Evolutionary conservation across 495 filamentous ascomycete genomes (phyloP).

Genomic region (Talaromyces wortmannii): DNA sequence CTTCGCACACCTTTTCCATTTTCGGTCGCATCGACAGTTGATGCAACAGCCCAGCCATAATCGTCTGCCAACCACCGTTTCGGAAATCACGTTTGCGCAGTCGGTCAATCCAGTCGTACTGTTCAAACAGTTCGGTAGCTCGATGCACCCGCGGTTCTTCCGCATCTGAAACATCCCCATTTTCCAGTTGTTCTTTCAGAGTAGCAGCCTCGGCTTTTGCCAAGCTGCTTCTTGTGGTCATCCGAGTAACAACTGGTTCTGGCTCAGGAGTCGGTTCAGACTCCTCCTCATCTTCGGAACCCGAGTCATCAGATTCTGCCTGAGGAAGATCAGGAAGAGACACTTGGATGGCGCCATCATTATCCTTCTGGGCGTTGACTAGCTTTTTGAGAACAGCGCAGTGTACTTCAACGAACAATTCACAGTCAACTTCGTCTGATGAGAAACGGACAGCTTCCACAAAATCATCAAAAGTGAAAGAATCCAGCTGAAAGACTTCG

Average conservation of each 20-base stretch:
- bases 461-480: conserved; percentile 96
- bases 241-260: conserved; percentile 56
- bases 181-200: conserved; percentile 44
- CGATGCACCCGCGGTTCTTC: conserved; percentile 52
- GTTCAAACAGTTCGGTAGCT: conserved; percentile 64
- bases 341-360: conserved; percentile 70
- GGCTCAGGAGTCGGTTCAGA: conserved; percentile 46
- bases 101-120: conserved; percentile 76
- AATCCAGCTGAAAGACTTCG: conserved; percentile 86
- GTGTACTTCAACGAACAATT: conserved; percentile 85
- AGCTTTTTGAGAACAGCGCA: conserved; percentile 86
- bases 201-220: conserved; percentile 70
- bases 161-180: conserved; percentile 16
- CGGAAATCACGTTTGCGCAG: conserved; percentile 78
- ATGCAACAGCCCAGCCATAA: conserved; percentile 79
- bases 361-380: conserved; percentile 63
- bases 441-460: conserved; percentile 79
- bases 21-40: conserved; percentile 73
- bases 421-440: conserved; percentile 70
- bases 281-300: conserved; percentile 47
- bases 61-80: conserved; percentile 85
- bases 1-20: conserved; percentile 64
- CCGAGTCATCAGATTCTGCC: conserved; percentile 55
- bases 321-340: conserved; percentile 69
- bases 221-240: conserved; percentile 78